phyloP scores from a whole-genome alignment of 2,329 filamentous ascomycete genomes.

The Phymatotrichopsis omnivora region DNA sequence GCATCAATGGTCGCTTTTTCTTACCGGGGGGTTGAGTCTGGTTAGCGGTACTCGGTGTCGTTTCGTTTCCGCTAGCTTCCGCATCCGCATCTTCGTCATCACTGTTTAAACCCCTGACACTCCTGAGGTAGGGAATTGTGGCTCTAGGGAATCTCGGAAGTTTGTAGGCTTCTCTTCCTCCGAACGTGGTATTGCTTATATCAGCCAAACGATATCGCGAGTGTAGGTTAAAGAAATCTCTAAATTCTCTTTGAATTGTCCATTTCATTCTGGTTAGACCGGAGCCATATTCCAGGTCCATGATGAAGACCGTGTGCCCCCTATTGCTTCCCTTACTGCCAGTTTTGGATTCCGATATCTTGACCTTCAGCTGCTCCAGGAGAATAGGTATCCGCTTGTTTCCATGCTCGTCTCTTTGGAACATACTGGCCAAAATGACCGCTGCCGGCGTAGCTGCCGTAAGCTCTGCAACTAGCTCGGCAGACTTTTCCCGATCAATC shows the following conservation, averaged over 20 bases:
- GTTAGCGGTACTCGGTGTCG: constrained; percentile 6
- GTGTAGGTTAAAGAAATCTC: constrained; percentile 87
- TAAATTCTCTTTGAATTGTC: constrained; percentile 76
- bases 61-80: constrained; percentile 31
- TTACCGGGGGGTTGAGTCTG: constrained; percentile 36
- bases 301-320: constrained; percentile 75
- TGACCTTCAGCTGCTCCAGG: constrained; percentile 85
- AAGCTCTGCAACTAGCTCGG: constrained; percentile 90
- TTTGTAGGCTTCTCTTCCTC: constrained; percentile 59
- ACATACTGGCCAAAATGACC: constrained; percentile 92
- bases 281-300: constrained; percentile 92
- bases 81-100: constrained; percentile 56
- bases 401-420: constrained; percentile 91
- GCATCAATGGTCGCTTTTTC: constrained; percentile 39
- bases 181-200: constrained; percentile 71
- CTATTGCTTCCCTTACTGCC: constrained; percentile 42
- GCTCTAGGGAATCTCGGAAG: constrained; percentile 84
- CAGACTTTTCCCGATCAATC: constrained; percentile 89
- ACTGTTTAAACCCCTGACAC: constrained; percentile 67
- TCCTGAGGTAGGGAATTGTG: constrained; percentile 80
- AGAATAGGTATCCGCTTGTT: constrained; percentile 91
- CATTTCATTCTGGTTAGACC: constrained; percentile 94
- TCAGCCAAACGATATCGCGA: constrained; percentile 83
- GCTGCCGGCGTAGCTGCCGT: constrained; percentile 87
- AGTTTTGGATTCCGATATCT: constrained; percentile 63